Evolutionary conservation across 768 basidiomycete species (phyloP).

Genomic region (Rhodotorula sphaerocarpa): DNA sequence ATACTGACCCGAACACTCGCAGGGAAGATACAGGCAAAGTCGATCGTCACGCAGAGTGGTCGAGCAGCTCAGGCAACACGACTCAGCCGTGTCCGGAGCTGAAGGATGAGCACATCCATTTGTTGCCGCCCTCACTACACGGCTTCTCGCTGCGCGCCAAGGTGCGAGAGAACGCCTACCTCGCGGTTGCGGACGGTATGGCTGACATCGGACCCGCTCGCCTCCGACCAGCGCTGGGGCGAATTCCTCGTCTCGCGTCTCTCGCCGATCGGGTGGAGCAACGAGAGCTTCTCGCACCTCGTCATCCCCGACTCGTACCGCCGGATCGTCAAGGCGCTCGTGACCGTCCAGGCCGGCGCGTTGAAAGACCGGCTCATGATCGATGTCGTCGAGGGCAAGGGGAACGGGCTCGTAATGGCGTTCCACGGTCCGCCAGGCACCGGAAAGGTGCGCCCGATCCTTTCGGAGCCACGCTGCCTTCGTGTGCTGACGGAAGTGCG

Average conservation of each 20-base stretch:
- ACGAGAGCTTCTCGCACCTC: constrained; percentile 5
- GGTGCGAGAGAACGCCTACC: not conserved
- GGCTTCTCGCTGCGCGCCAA: constrained; percentile 7
- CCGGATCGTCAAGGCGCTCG: constrained; percentile 10
- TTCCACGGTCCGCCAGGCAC: constrained; percentile 25
- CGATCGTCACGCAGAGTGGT: not conserved
- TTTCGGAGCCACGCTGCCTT: too few relatives aligned
- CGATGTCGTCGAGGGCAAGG: constrained; percentile 21
- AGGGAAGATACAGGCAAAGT: constrained; percentile 1
- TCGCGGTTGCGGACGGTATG: not conserved
- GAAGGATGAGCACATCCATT: not conserved
- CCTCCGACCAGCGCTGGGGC: constrained; percentile 7
- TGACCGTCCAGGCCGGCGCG: not conserved
- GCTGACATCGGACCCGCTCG: not conserved
- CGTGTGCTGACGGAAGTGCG: not conserved
- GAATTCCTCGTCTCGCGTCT: constrained; percentile 11
- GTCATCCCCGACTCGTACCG: constrained; percentile 12
- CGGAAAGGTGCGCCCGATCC: not conserved
- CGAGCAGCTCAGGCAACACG: not conserved
- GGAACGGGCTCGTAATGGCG: constrained; percentile 23
- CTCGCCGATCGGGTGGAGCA: not conserved
- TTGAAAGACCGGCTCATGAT: not conserved
- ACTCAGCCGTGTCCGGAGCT: not conserved
- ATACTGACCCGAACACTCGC: too few relatives aligned
- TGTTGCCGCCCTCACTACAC: constrained; percentile 1